Percentiles rank a stretch among this genome's conserved stretches.
phyloP scores from a whole-genome alignment of 1,284 basidiomycete species.

The Butyriboletus appendiculatus region DNA sequence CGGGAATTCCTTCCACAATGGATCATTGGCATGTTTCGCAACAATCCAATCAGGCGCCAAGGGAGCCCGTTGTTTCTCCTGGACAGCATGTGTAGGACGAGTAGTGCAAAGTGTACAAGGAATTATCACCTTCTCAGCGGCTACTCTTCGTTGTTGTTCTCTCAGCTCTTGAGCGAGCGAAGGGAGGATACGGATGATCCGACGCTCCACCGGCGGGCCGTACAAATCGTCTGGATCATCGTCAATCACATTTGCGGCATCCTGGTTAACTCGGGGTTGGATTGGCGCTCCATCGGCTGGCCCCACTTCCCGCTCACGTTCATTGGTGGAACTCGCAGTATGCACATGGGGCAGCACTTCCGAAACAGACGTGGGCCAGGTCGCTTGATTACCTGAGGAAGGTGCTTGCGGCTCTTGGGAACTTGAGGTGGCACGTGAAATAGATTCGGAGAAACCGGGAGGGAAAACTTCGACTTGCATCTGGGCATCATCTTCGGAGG shows the following conservation, averaged over 20 bases:
- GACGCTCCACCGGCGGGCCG: conserved; percentile 30
- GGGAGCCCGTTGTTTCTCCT: conserved; percentile 16
- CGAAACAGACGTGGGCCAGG: neutral
- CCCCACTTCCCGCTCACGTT: neutral
- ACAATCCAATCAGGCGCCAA: conserved; percentile 30
- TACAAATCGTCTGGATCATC: conserved; percentile 31
- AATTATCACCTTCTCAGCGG: conserved; percentile 19
- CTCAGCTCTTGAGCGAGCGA: conserved; percentile 25
- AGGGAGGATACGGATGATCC: conserved; percentile 29
- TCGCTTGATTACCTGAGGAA: neutral
- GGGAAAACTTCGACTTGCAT: conserved; percentile 11
- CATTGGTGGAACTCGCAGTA: neutral
- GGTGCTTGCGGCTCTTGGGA: neutral
- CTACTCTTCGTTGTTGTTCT: conserved; percentile 21
- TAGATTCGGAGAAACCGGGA: neutral
- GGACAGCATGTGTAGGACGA: conserved; percentile 2
- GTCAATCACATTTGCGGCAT: neutral
- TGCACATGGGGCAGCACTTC: neutral
- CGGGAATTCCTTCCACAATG: conserved; percentile 19
- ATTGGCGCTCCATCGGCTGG: neutral
- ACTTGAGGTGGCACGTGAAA: neutral
- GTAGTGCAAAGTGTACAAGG: neutral
- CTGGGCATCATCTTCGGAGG: conserved; percentile 13
- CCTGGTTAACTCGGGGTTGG: conserved; percentile 2
- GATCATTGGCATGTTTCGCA: conserved; percentile 22